Base-by-base conservation (phyloP, 176 grass and related monocot species). In the Coix lacrymajobi region DNA sequence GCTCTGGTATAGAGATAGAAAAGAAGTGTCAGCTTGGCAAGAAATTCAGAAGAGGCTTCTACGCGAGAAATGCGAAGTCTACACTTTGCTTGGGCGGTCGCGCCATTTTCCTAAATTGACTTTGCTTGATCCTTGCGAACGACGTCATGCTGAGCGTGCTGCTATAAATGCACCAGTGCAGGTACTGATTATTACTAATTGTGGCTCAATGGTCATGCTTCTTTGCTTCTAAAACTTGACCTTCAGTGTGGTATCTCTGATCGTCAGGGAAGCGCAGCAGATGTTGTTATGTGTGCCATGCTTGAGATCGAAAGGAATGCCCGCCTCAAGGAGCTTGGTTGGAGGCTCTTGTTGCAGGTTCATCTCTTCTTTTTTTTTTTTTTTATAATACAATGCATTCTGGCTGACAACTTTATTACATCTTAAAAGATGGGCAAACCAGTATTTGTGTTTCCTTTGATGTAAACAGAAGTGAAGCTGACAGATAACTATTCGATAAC, bases 241-340 rank as follows among this genome's bases (percentile, higher is more conserved):
- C 31, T 85, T 79, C 26, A 33, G 22, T 40, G 76, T 29, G 3
- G 8, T 49, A 48, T 87, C 49, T 75, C 46, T 81, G 76, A 88
- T 84, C 60, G 15, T 24, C 88, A 97, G 95, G 95, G 95, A 38
- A 92, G 95, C 71, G 95, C 95, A 89, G 95, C 95, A 68, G 92
- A 97, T 91, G 92, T 97, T 74, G 88, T 86, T 38, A 97, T 94
- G 95, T 97, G 95, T 85, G 95, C 95, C 33, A 97, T 97, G 95
- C 85, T 97, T 69, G 92, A 97, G 88, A 97, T 97, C 48, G 92
- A 97, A 65, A 87, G 80, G 71, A 94, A 94, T 84, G n/a, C 28
- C 71, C 68, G 30, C 44, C 90, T 97, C 26, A 94, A 97, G 90
- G 92, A 92, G 90, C 86, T 97, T 74, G 95, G 95, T 30, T 97